Evolutionary conservation across 257 asterid genomes (phyloP).

Genomic region (Galeopsis tetrahit): DNA sequence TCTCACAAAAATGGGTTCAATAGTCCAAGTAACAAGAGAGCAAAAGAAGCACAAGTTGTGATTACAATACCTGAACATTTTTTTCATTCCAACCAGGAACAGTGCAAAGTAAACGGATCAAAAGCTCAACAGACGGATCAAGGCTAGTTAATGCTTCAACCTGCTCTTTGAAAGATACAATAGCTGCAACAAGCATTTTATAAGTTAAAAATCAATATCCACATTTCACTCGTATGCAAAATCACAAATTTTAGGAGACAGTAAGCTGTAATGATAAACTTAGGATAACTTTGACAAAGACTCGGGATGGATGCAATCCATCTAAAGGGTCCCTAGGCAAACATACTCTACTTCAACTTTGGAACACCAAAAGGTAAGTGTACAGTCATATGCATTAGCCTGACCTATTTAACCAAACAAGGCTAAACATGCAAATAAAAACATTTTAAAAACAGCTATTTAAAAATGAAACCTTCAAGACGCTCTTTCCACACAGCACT

Average conservation of each 20-base stretch:
- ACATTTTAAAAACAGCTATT: constrained; percentile 19
- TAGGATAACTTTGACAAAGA: neutral
- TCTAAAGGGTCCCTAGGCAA: neutral
- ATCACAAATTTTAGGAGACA: constrained; percentile 12
- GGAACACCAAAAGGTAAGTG: constrained; percentile 11
- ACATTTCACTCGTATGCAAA: constrained; percentile 2
- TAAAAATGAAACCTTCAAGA: constrained; percentile 73
- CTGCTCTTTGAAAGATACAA: constrained; percentile 87
- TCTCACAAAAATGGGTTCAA: constrained; percentile 30
- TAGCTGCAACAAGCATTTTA: constrained; percentile 68
- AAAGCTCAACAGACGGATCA: constrained; percentile 77
- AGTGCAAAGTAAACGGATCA: constrained; percentile 84
- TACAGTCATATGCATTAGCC: constrained; percentile 20
- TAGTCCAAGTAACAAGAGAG: constrained; percentile 15
- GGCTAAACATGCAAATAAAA: neutral
- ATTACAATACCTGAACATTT: constrained; percentile 83
- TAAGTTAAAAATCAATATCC: constrained; percentile 21
- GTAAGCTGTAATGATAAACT: neutral
- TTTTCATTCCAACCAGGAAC: constrained; percentile 99
- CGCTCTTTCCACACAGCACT: constrained; percentile 99
- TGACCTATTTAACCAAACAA: neutral
- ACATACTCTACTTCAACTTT: neutral
- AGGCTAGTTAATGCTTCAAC: constrained; percentile 66
- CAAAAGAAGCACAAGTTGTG: constrained; percentile 7
- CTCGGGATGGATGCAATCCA: neutral